Percentiles rank a stretch among this genome's conserved stretches.
phyloP scores from a whole-genome alignment of 306 rosid genomes.

The Medicago lupulina region DNA sequence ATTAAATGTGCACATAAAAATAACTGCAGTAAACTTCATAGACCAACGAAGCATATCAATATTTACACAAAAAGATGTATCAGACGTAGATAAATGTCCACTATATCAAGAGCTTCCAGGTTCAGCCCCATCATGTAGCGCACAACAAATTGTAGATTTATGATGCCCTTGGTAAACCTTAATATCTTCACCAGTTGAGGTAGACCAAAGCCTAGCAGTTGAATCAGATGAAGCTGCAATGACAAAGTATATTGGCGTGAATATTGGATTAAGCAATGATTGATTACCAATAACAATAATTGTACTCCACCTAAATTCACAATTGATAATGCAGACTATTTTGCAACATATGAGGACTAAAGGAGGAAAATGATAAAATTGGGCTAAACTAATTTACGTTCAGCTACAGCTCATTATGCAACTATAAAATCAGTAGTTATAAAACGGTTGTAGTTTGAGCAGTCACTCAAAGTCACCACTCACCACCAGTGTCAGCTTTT shows the following conservation, averaged over 20 bases:
- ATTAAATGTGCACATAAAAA: background rate
- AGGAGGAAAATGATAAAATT: background rate
- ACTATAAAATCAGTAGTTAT: background rate
- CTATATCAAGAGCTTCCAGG: constrained; percentile 59
- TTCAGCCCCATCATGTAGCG: constrained; percentile 97
- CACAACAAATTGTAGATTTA: constrained; percentile 94
- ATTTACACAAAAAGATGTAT: constrained; percentile 42
- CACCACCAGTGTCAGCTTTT: background rate
- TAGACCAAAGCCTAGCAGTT: constrained; percentile 96
- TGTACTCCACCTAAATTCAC: constrained; percentile 9
- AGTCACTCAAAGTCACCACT: background rate
- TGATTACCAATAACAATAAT: constrained; percentile 23
- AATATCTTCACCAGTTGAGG: constrained; percentile 86
- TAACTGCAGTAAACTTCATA: constrained; percentile 4
- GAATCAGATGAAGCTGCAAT: constrained; percentile 91
- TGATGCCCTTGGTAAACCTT: constrained; percentile 92
- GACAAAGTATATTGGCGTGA: constrained; percentile 19
- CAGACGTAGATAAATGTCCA: background rate
- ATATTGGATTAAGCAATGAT: constrained; percentile 7
- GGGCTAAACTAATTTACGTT: background rate
- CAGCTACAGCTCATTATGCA: background rate
- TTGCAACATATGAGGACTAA: constrained; percentile 2
- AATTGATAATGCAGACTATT: constrained; percentile 12
- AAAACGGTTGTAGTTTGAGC: background rate
- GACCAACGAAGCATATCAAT: constrained; percentile 2